These are phyloP conservation scores for Peribolospora kevripleyi DNA, from an alignment of 768 basidiomycete species.

Conservation along the genomic window DNA sequence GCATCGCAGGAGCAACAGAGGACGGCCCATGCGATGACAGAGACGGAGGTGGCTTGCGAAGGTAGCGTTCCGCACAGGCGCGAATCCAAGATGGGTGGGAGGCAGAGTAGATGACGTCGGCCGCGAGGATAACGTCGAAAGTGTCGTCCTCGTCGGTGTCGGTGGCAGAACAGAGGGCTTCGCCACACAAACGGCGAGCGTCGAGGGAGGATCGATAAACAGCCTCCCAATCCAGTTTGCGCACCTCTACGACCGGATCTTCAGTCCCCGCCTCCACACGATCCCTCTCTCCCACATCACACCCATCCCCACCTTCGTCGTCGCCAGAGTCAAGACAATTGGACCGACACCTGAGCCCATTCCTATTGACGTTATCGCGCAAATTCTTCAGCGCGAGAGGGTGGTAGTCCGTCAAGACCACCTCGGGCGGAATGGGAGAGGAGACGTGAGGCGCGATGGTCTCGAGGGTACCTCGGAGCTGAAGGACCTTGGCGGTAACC, in stretches of 20 bases:
- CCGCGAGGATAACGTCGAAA: conserved; percentile 52
- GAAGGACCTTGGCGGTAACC: conserved; percentile 30
- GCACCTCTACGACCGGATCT: too few relatives aligned
- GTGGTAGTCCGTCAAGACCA: conserved; percentile 60
- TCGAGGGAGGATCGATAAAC: too few relatives aligned
- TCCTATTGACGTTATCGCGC: conserved; percentile 33
- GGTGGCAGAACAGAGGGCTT: too few relatives aligned
- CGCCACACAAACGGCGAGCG: too few relatives aligned
- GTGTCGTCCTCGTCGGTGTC: conserved; percentile 13
- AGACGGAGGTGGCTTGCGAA: conserved; percentile 14
- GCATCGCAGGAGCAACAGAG: neutral
- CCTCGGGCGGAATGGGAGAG: conserved; percentile 12
- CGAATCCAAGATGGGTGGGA: conserved; percentile 50
- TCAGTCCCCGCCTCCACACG: too few relatives aligned
- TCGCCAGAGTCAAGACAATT: too few relatives aligned
- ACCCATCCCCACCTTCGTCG: too few relatives aligned
- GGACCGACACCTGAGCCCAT: conserved; percentile 20
- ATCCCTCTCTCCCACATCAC: too few relatives aligned
- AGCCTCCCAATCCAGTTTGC: too few relatives aligned
- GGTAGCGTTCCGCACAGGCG: conserved; percentile 32
- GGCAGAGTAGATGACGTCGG: conserved; percentile 56
- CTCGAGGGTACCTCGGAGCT: conserved; percentile 2
- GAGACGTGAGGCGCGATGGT: neutral
- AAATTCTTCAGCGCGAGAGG: conserved; percentile 51
- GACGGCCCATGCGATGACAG: neutral